Conservation (phyloP, 2,329 filamentous ascomycete genomes). For the Diplodia scrobiculata region DNA sequence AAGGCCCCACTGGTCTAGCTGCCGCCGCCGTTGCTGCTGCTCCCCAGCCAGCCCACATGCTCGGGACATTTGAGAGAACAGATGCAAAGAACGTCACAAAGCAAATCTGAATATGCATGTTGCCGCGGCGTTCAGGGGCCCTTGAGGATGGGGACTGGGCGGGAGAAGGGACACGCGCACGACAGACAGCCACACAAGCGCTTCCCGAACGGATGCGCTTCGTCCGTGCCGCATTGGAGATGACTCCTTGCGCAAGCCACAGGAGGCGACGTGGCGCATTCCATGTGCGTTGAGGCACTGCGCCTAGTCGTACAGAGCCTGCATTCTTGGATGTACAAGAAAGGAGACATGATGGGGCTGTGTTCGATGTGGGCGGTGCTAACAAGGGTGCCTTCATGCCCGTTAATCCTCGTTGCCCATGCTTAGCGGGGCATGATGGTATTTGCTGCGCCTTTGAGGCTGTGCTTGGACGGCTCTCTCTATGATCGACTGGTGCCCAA, state of each 20-base stretch:
- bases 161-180: not conserved
- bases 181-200: not conserved
- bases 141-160: too few species aligned
- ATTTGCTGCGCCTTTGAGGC: not conserved
- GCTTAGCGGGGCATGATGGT: not conserved
- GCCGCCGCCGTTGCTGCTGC: too few species aligned
- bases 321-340: conserved; percentile 10
- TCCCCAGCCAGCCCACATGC: not conserved
- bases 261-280: conserved; percentile 13
- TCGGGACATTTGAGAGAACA: not conserved
- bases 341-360: not conserved
- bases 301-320: not conserved
- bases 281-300: not conserved
- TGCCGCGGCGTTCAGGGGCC: not conserved
- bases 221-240: conserved; percentile 2
- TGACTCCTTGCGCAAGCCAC: conserved; percentile 13
- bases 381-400: not conserved
- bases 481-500: not conserved
- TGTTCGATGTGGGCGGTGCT: conserved; percentile 1
- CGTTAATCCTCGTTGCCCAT: conserved; percentile 52
- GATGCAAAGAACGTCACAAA: not conserved
- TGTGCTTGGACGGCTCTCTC: not conserved
- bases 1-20: not conserved
- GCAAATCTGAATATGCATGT: not conserved
- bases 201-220: not conserved